These are phyloP conservation scores for Rhodotorula sp. DNA, from an alignment of 1,284 basidiomycete species.

Conservation along the genomic window DNA sequence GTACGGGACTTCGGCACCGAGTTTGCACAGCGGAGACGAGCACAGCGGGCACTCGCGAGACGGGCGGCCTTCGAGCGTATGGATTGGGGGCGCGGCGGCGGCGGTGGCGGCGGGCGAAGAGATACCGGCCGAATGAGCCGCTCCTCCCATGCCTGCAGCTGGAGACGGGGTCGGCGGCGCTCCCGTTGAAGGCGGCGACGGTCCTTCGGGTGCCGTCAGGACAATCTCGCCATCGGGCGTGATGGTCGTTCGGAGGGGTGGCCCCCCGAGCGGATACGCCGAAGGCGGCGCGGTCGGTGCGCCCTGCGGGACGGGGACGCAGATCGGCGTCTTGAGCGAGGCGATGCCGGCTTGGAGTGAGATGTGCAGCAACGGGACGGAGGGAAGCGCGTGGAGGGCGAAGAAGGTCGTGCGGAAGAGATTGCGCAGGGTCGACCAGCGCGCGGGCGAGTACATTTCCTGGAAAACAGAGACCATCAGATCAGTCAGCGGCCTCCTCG, in stretches of 20 bases:
- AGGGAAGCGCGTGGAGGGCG: conserved; percentile 75
- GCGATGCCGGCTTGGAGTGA: conserved; percentile 63
- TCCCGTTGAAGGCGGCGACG: conserved; percentile 5
- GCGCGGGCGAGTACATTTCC: conserved; percentile 74
- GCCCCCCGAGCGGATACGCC: conserved; percentile 9
- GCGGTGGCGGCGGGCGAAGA: not conserved
- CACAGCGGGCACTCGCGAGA: conserved; percentile 87
- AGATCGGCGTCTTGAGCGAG: conserved; percentile 32
- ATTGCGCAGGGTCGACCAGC: conserved; percentile 71
- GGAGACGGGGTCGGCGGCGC: conserved; percentile 2
- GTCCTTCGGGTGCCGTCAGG: conserved; percentile 20
- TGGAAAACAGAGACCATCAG: conserved; percentile 46
- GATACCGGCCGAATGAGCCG: not conserved
- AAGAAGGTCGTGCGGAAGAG: conserved; percentile 83
- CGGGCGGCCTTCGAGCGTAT: conserved; percentile 38
- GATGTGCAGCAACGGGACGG: conserved; percentile 79
- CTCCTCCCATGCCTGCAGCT: not conserved
- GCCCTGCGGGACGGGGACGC: conserved; percentile 54
- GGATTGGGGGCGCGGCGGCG: not conserved
- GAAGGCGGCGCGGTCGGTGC: conserved; percentile 3
- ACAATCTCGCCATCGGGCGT: conserved; percentile 13
- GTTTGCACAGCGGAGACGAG: conserved; percentile 63
- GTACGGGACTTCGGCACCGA: conserved; percentile 83
- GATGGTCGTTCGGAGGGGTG: conserved; percentile 13
- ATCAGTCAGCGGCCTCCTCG: not conserved